These are phyloP conservation scores for Beauveria brongniartii DNA, from an alignment of 2,329 filamentous ascomycete species.

Conservation along the genomic window DNA sequence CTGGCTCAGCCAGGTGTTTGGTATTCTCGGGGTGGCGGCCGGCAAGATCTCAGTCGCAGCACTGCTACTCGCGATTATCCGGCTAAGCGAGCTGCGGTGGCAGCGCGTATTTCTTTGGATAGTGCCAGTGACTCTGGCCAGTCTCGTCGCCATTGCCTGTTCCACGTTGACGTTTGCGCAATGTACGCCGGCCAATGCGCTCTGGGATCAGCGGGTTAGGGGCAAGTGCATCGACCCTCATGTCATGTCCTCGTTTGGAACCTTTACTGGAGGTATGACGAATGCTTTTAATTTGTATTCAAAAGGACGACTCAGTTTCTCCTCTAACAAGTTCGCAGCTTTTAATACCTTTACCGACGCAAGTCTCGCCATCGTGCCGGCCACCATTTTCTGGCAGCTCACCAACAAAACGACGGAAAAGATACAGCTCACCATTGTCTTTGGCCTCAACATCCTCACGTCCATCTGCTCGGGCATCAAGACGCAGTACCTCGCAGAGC, in stretches of 20 bases:
- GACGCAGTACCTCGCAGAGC: slow-evolving; percentile 17
- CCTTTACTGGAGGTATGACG: slow-evolving; percentile 15
- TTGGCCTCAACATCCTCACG: slow-evolving; percentile 18
- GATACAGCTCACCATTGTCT: slow-evolving; percentile 50
- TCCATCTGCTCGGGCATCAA: slow-evolving; percentile 19
- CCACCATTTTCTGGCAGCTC: slow-evolving; percentile 56
- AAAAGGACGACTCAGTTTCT: too few species aligned
- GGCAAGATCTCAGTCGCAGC: slow-evolving; percentile 17
- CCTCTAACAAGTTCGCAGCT: slow-evolving; percentile 1
- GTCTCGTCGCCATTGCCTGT: slow-evolving; percentile 16
- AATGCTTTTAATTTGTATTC: background rate
- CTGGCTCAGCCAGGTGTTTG: slow-evolving; percentile 16
- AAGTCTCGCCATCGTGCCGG: slow-evolving; percentile 16
- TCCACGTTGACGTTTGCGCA: slow-evolving; percentile 16
- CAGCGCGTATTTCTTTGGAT: slow-evolving; percentile 16
- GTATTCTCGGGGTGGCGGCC: slow-evolving; percentile 16
- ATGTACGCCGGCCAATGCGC: slow-evolving; percentile 14
- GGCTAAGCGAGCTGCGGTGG: slow-evolving; percentile 15
- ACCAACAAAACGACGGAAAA: slow-evolving; percentile 67
- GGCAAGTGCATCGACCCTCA: slow-evolving; percentile 16
- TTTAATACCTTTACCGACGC: slow-evolving; percentile 19
- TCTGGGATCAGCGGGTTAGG: slow-evolving; percentile 15
- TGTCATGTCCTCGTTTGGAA: slow-evolving; percentile 15
- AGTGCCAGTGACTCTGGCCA: slow-evolving; percentile 15
- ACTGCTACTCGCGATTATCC: slow-evolving; percentile 16